These are phyloP conservation scores for Colletotrichum endophyticum DNA, from an alignment of 2,329 filamentous ascomycete genomes.

Conservation along the genomic window DNA sequence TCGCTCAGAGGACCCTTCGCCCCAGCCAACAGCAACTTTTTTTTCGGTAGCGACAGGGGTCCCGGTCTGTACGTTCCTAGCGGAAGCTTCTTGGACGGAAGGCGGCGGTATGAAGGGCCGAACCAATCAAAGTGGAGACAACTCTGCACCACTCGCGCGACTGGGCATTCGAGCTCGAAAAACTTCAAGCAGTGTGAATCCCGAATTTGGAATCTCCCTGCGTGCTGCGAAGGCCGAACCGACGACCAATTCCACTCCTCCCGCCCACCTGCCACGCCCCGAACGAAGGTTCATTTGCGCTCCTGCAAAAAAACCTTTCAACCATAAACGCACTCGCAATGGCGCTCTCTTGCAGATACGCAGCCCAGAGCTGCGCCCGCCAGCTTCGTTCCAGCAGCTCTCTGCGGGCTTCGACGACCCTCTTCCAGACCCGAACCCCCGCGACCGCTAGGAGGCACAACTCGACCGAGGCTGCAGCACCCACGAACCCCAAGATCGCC, in stretches of 20 bases:
- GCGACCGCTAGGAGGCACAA: constrained; percentile 77
- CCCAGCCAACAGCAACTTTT: constrained; percentile 35
- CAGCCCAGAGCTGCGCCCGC: constrained; percentile 68
- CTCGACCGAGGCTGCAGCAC: constrained; percentile 74
- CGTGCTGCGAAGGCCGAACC: constrained; percentile 16
- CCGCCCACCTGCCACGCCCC: neutral
- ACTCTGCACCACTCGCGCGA: constrained; percentile 25
- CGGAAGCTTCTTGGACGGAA: constrained; percentile 27
- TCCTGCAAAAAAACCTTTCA: neutral
- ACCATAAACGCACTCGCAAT: constrained; percentile 44
- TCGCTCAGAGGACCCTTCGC: constrained; percentile 15
- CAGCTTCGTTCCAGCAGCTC: constrained; percentile 59
- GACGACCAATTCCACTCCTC: constrained; percentile 7
- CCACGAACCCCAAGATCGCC: constrained; percentile 85
- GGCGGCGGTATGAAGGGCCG: constrained; percentile 38
- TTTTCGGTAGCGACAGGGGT: constrained; percentile 25
- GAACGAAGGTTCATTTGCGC: constrained; percentile 12
- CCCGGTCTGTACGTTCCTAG: constrained; percentile 10
- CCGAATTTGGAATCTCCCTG: constrained; percentile 18
- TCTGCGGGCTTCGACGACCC: constrained; percentile 49
- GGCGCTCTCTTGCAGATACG: constrained; percentile 68
- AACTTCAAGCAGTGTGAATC: constrained; percentile 37
- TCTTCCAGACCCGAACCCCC: constrained; percentile 52
- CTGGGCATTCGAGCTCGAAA: constrained; percentile 40
- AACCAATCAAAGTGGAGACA: constrained; percentile 34